Percentiles rank a stretch among this genome's conserved stretches.
phyloP scores from a whole-genome alignment of 805 yeast species.

The Vanderwaltozyma verrucispora region DNA sequence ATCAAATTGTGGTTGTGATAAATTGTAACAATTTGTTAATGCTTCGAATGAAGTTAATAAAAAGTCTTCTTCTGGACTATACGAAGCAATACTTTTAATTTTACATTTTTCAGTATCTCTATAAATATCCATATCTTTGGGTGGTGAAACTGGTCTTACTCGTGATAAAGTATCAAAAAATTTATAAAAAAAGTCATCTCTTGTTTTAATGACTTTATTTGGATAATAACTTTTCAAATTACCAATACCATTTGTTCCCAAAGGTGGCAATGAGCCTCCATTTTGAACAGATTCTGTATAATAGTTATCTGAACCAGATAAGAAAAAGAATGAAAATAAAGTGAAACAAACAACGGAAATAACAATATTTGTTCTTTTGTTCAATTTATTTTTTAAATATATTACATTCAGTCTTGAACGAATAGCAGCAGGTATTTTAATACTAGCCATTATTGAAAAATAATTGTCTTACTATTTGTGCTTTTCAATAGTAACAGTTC shows the following conservation, averaged over 20 bases:
- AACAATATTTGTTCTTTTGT: background rate
- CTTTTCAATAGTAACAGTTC: background rate
- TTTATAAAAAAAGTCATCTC: slow-evolving; percentile 1
- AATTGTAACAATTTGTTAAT: slow-evolving; percentile 11
- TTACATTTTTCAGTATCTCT: background rate
- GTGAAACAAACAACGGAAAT: background rate
- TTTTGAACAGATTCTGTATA: background rate
- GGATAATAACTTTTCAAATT: slow-evolving; percentile 1
- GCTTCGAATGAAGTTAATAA: slow-evolving; percentile 5
- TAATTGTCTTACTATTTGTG: background rate
- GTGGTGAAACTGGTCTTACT: slow-evolving; percentile 2
- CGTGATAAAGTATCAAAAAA: background rate
- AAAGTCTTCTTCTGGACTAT: background rate
- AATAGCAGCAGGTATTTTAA: no score
- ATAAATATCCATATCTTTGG: background rate
- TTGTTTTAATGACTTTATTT: slow-evolving; percentile 1
- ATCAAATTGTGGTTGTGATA: slow-evolving; percentile 6
- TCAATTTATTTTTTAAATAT: background rate
- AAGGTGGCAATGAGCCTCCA: slow-evolving; percentile 1
- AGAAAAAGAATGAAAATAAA: slow-evolving; percentile 1
- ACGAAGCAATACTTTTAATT: background rate
- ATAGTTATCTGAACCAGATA: background rate
- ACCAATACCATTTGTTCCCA: slow-evolving; percentile 1
- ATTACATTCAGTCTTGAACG: no score
- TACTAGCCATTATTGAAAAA: background rate